Evolutionary conservation across 2,329 filamentous ascomycete species (phyloP), one percentile per base, ranked within the genome.

Genomic region (Colletotrichum sidae): DNA sequence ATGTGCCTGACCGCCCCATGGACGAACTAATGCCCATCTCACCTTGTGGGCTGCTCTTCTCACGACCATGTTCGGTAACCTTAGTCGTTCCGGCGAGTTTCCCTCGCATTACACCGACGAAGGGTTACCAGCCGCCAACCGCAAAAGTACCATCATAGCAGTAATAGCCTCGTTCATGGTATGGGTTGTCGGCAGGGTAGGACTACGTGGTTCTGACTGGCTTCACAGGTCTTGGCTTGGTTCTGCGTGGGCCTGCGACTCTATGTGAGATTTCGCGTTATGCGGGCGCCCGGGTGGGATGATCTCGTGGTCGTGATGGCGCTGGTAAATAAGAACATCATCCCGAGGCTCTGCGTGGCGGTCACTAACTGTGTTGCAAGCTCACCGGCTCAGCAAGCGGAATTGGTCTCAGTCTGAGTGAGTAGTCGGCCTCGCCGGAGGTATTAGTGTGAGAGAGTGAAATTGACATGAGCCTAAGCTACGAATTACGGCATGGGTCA

Each of bases 401-500:
- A 6, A 52, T 63, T 35, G 53, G 60, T 17, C 53, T 63, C 17
- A 39, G 44, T 41, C 15, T 52, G 6, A 38, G 60, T 63, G 17
- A 62, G 3, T 3, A 39, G 6, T 11, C 41, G 3, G n/a, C 38
- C 8, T 25, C 25, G 5, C 10, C 33, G n/a, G 2, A 4, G 10
- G n/a, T 39, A 12, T 58, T 10, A 63, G 4, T 4, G 4, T 2
- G 10, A 7, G 44, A 17, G 9, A 8, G 10, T 11, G 25, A 17
- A 13, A 7, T 13, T 44, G 15, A 15, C 0, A 25, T 5, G 25
- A 5, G 25, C 4, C 25, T 25, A 1, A 62, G 60, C 17, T 13
- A 63, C 54, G 2, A 53, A 63, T 25, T 37, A 63, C 2, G 60
- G 60, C n/a, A 4, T 63, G 35, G 60, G 60, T 7, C 60, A 63